Evolutionary conservation across 1,284 basidiomycete genomes (phyloP).

Genomic region (Tranzscheliella williamsii): DNA sequence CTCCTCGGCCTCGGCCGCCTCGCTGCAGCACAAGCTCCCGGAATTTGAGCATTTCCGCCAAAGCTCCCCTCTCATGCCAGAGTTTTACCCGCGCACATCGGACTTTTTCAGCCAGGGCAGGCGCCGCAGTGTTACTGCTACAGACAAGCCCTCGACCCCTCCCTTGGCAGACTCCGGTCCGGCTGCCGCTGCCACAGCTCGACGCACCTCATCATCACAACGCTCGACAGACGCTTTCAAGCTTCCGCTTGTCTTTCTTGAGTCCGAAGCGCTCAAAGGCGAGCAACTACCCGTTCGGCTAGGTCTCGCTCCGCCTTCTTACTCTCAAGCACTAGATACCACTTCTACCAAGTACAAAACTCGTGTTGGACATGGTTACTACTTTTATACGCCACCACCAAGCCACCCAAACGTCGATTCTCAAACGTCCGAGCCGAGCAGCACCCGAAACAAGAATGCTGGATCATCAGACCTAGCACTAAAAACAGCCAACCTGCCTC

Average conservation of each 20-base stretch:
- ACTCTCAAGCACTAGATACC: conserved; percentile 5
- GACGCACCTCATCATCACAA: not conserved
- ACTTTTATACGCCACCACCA: conserved; percentile 46
- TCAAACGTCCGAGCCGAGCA: too few species aligned
- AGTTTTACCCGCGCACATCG: conserved; percentile 33
- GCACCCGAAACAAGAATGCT: not conserved
- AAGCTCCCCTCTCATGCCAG: conserved; percentile 21
- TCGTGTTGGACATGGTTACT: conserved; percentile 34
- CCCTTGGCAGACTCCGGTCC: too few species aligned
- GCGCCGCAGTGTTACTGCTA: conserved; percentile 6
- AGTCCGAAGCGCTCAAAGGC: conserved; percentile 14
- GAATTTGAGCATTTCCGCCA: conserved; percentile 41
- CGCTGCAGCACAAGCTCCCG: conserved; percentile 23
- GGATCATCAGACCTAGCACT: not conserved
- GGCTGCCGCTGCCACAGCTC: not conserved
- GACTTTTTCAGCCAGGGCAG: conserved; percentile 36
- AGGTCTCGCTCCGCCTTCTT: conserved; percentile 40
- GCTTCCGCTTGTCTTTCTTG: conserved; percentile 20
- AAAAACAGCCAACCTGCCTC: not conserved
- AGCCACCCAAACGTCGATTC: conserved; percentile 9
- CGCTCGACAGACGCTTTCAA: conserved; percentile 9
- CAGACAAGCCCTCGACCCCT: not conserved
- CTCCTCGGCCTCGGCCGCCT: conserved; percentile 9
- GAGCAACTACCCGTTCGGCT: conserved; percentile 44
- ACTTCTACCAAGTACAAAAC: conserved; percentile 31